Evolutionary conservation across 2,329 filamentous ascomycete genomes (phyloP).

Genomic region (Aspergillus texensis): DNA sequence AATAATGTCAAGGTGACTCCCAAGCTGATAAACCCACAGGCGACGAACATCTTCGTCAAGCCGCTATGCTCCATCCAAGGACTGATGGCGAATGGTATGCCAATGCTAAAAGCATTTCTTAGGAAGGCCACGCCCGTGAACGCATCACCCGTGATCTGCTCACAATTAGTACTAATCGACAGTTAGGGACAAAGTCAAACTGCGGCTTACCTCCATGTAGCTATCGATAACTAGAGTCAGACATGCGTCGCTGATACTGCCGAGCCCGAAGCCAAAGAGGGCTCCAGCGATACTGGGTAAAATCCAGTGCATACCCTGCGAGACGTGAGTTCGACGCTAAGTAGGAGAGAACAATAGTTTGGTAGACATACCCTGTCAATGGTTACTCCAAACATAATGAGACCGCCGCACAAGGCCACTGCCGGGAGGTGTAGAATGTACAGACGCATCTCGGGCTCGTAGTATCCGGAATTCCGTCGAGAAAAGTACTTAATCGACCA

Average conservation of each 20-base stretch:
- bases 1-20: conserved; percentile 20
- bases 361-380: conserved; percentile 33
- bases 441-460: conserved; percentile 54
- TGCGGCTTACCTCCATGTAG: conserved; percentile 36
- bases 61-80: conserved; percentile 32
- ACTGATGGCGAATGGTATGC: conserved; percentile 32
- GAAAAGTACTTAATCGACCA: conserved; percentile 46
- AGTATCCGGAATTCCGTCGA: conserved; percentile 49
- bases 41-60: conserved; percentile 30
- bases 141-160: conserved; percentile 21
- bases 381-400: conserved; percentile 48
- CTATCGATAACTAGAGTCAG: conserved; percentile 43
- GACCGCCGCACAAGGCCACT: conserved; percentile 44
- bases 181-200: neutral
- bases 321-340: neutral
- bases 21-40: conserved; percentile 29
- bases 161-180: neutral
- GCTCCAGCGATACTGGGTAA: conserved; percentile 42
- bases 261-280: conserved; percentile 44
- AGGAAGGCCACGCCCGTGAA: conserved; percentile 36
- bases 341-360: neutral
- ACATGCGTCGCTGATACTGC: conserved; percentile 41
- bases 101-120: conserved; percentile 35
- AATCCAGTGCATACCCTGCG: conserved; percentile 49
- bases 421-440: conserved; percentile 38